Evolutionary conservation across 495 filamentous ascomycete species (phyloP).

Genomic region (Penicillium ochrochloron): DNA sequence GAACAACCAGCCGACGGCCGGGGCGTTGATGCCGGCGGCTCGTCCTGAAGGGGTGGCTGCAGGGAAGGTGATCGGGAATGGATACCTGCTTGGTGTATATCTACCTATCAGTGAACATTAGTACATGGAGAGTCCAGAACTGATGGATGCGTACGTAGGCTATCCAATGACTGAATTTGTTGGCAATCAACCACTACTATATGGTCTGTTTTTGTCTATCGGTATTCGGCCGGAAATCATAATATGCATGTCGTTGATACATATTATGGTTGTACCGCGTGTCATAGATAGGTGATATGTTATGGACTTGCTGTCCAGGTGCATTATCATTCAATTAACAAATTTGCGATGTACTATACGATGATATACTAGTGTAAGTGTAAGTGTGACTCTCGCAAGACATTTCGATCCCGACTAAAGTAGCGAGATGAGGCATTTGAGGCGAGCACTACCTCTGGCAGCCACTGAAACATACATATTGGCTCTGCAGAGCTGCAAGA

Average conservation of each 20-base stretch:
- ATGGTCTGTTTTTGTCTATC: no score
- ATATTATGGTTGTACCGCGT: background rate
- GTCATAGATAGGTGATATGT: background rate
- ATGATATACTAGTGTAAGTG: background rate
- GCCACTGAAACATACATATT: background rate
- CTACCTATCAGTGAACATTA: no score
- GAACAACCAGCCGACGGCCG: slow-evolving; percentile 68
- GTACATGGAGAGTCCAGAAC: no score
- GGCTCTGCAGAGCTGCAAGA: background rate
- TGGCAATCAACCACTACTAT: background rate
- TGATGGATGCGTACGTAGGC: background rate
- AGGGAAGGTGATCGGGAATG: background rate
- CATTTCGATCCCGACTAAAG: slow-evolving; percentile 1
- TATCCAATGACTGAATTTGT: background rate
- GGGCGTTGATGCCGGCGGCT: slow-evolving; percentile 68
- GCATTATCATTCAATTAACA: background rate
- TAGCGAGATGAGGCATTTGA: background rate
- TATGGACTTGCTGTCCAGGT: background rate
- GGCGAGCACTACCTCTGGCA: background rate
- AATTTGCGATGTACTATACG: background rate
- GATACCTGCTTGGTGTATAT: background rate
- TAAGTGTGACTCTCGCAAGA: slow-evolving; percentile 6
- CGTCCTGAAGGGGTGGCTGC: background rate
- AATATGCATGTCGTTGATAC: background rate
- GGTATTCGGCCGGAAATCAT: background rate